Base-by-base conservation (phyloP, 106 monocot species). In the Dendrobium nobile region DNA sequence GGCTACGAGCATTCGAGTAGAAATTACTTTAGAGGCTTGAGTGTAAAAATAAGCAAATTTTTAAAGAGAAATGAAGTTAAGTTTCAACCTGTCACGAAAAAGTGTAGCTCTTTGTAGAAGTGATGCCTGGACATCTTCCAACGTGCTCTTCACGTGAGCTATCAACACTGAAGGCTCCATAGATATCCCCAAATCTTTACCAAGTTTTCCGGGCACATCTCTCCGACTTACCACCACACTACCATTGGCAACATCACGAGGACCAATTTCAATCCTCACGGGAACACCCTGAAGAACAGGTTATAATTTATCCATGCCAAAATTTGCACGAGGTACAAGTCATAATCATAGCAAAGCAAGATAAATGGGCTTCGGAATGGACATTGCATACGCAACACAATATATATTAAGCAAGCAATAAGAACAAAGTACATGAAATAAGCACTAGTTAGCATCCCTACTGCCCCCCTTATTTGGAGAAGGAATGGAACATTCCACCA, bases 111-210 rank as follows among this genome's bases (percentile, higher is more conserved):
- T 94, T 48, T 91, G 91, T 40, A 98, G 80, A 83, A 94, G 85
- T 11, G 89, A 87, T 77, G 84, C 84, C 64, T 98, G 97, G 70
- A 98, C 91, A 20, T 98, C 92, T 41, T 94, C 89, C 79, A 98
- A 84, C 82, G 77, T 90, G 82, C 79, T 75, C 81, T 88, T 94
- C 41, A 98, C 89, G 87, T 91, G 80, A 16, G 74, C 72, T 72
- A 79, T 89, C 80, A 97, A 74, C 55, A 72, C 31, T 70, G 92
- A 83, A 77, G 90, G 82, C 7, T 94, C 92, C 92, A 98, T 94
- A 19, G 92, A 94, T 83, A 98, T 77, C 42, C 92, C 94, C 82
- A 92, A 98, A 47, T 98, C 97, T 75, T 98, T 98, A n/a, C 94
- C 94, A n/a, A 82, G 86, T 81, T 94, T 98, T 61, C 94, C 97